Conservation (phyloP, 129 eudicot species). For the Lactuca saligna region DNA sequence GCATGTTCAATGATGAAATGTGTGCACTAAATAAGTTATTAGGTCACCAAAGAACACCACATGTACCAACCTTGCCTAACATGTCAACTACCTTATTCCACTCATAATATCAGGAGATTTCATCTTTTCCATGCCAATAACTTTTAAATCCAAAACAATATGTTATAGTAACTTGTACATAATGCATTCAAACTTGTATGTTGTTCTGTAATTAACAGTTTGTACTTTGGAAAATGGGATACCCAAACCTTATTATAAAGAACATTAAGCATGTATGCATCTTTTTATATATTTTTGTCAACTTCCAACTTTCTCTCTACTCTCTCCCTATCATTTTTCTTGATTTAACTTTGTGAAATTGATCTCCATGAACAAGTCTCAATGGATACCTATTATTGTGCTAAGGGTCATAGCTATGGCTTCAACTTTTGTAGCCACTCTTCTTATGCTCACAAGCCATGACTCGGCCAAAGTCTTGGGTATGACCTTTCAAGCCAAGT, state of each 20-base stretch:
- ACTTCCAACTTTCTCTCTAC: conserved; percentile 3
- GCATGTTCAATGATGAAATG: conserved; percentile 8
- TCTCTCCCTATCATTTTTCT: conserved; percentile 13
- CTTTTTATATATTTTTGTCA: conserved; percentile 23
- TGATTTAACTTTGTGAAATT: conserved; percentile 3
- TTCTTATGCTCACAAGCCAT: conserved; percentile 64
- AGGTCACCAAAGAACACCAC: conserved; percentile 44
- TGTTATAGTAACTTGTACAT: conserved; percentile 7
- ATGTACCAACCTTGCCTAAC: conserved; percentile 48
- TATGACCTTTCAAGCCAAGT: conserved; percentile 84
- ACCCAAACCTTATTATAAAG: conserved; percentile 29
- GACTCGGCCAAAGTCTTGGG: conserved; percentile 67
- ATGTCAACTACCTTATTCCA: conserved; percentile 31
- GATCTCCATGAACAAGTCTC: conserved; percentile 44
- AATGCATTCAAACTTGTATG: conserved; percentile 15
- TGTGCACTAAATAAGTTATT: conserved; percentile 33
- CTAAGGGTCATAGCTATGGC: conserved; percentile 74
- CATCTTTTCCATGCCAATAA: not conserved
- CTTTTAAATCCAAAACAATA: not conserved
- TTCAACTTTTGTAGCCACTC: conserved; percentile 52
- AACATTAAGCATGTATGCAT: conserved; percentile 17
- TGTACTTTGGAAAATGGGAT: conserved; percentile 18
- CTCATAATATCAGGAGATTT: not conserved
- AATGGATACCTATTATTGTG: conserved; percentile 48
- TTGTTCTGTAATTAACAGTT: not conserved